Conservation (phyloP, 371 early-diverging fungal genomes). For the Haplosporangium sp. region DNA sequence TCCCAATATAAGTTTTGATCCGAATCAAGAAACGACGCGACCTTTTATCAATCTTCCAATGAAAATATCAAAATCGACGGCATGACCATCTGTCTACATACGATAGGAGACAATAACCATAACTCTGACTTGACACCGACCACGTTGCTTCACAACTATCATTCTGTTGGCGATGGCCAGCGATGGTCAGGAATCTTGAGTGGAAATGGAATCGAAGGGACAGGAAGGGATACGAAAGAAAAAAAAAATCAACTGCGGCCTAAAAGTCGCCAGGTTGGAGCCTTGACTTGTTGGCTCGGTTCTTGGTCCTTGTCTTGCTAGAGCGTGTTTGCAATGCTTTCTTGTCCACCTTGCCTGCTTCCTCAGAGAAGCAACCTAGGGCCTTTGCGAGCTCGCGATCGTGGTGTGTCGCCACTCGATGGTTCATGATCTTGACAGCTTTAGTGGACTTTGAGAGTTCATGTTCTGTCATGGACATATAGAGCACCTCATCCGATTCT, state of each 20-base stretch:
- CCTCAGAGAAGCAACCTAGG: conserved; percentile 12
- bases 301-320: conserved; percentile 7
- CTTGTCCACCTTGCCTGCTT: conserved; percentile 25
- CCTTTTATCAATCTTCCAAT: background rate
- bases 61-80: too few relatives aligned
- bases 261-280: conserved; percentile 5
- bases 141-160: background rate
- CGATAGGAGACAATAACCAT: too few relatives aligned
- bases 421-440: conserved; percentile 24
- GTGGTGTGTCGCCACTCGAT: conserved; percentile 21
- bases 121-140: too few relatives aligned
- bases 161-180: background rate
- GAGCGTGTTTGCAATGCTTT: conserved; percentile 15
- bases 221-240: background rate
- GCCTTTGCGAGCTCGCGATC: conserved; percentile 26
- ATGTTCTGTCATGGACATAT: conserved; percentile 39
- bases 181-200: background rate
- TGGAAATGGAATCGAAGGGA: background rate
- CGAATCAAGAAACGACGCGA: background rate
- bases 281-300: conserved; percentile 5
- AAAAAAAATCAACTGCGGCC: background rate
- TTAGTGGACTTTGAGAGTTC: conserved; percentile 35
- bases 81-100: too few relatives aligned
- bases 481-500: conserved; percentile 1
- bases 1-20: background rate